Evolutionary conservation across 2,329 filamentous ascomycete species (phyloP).

Genomic region (Elsinoe necatrix): DNA sequence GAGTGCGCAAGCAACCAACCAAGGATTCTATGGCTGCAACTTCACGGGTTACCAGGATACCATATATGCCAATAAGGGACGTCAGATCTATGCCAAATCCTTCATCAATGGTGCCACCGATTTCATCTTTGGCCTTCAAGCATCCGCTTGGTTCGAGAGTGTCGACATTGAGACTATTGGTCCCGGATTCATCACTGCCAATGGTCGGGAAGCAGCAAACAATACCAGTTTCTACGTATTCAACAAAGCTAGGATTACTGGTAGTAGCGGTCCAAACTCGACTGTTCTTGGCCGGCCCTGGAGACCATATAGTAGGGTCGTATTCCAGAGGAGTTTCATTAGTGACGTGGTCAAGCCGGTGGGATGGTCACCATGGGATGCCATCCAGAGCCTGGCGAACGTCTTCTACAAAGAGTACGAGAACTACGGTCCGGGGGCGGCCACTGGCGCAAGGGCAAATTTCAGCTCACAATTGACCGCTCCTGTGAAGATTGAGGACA

Average conservation of each 20-base stretch:
- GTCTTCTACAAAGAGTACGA: slow-evolving; percentile 51
- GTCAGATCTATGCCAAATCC: slow-evolving; percentile 22
- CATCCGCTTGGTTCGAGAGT: slow-evolving; percentile 35
- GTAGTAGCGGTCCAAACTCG: slow-evolving; percentile 23
- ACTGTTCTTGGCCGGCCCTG: slow-evolving; percentile 16
- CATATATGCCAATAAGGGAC: slow-evolving; percentile 22
- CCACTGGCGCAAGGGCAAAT: slow-evolving; percentile 42
- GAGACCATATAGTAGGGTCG: slow-evolving; percentile 14
- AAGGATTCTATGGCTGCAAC: slow-evolving; percentile 25
- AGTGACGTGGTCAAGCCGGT: slow-evolving; percentile 16
- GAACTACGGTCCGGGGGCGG: slow-evolving; percentile 51
- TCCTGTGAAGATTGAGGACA: slow-evolving; percentile 21
- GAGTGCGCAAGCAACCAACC: slow-evolving; percentile 23
- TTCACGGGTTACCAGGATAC: slow-evolving; percentile 24
- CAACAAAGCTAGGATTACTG: slow-evolving; percentile 21
- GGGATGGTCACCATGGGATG: slow-evolving; percentile 22
- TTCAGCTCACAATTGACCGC: slow-evolving; percentile 37
- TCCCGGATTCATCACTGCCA: slow-evolving; percentile 29
- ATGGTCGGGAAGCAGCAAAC: slow-evolving; percentile 25
- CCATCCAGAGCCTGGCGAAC: slow-evolving; percentile 23
- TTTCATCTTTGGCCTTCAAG: slow-evolving; percentile 36
- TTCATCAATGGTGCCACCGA: slow-evolving; percentile 34
- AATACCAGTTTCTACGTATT: slow-evolving; percentile 30
- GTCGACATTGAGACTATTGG: slow-evolving; percentile 28
- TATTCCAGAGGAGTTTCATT: slow-evolving; percentile 16